Percentiles rank a stretch among this genome's conserved stretches.
Evolutionary conservation across 441 rosid genomes (phyloP).

Genomic region (Jatropha multifida): DNA sequence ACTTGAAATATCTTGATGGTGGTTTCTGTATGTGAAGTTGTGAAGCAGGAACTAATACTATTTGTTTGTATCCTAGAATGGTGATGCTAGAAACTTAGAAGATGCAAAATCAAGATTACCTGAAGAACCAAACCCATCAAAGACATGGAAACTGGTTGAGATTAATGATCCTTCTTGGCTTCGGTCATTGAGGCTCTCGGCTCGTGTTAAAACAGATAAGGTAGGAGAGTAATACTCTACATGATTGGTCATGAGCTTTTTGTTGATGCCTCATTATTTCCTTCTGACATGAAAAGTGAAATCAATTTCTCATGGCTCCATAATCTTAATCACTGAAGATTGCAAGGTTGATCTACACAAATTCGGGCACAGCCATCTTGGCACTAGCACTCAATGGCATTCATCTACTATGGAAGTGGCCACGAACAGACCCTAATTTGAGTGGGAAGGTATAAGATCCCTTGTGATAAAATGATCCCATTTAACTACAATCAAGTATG

Average conservation of each 20-base stretch:
- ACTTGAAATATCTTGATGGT: neutral
- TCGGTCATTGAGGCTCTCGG: slow-evolving; percentile 54
- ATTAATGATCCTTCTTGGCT: slow-evolving; percentile 63
- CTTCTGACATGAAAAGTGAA: neutral
- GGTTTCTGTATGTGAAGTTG: neutral
- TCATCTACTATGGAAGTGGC: slow-evolving; percentile 59
- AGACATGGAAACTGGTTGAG: slow-evolving; percentile 51
- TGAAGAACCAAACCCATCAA: slow-evolving; percentile 49
- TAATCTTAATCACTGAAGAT: slow-evolving; percentile 37
- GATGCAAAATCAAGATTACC: slow-evolving; percentile 45
- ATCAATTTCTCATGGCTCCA: slow-evolving; percentile 12
- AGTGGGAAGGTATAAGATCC: slow-evolving; percentile 45
- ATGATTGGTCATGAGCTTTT: neutral
- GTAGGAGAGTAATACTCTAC: slow-evolving; percentile 20
- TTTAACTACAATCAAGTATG: neutral
- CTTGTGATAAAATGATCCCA: slow-evolving; percentile 5
- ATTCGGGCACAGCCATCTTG: slow-evolving; percentile 47
- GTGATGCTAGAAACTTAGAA: slow-evolving; percentile 48
- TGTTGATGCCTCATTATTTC: neutral
- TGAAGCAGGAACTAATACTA: neutral
- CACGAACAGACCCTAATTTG: slow-evolving; percentile 30
- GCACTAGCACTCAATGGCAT: slow-evolving; percentile 48
- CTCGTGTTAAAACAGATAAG: slow-evolving; percentile 38
- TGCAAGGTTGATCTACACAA: slow-evolving; percentile 46
- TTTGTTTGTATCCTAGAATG: slow-evolving; percentile 39